A percentile compares a stretch with the other conserved stretches of the same genome.
Conservation (phyloP, 176 grass and related monocot species). For the Oryza punctata region DNA sequence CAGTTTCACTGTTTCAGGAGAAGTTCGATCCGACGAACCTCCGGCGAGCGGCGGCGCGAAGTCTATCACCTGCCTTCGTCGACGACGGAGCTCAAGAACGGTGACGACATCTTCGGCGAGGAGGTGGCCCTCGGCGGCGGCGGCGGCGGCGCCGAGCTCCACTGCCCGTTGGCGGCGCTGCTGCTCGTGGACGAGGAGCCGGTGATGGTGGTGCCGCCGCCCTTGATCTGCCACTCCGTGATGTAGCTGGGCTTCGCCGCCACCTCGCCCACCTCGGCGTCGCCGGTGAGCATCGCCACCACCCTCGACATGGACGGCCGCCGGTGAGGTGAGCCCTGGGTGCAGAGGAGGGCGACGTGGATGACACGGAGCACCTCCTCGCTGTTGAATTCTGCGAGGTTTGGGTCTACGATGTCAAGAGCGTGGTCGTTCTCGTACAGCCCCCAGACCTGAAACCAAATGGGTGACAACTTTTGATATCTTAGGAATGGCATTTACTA, state of each 20-base stretch:
- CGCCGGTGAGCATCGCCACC: slow-evolving; percentile 58
- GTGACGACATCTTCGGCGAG: no score
- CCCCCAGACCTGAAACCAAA: slow-evolving; percentile 56
- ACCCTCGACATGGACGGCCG: slow-evolving; percentile 82
- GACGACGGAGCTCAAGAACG: no score
- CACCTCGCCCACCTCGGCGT: slow-evolving; percentile 43
- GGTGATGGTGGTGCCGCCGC: slow-evolving; percentile 10
- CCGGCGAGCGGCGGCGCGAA: no score
- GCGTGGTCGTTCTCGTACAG: slow-evolving; percentile 53
- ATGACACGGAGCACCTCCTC: slow-evolving; percentile 56
- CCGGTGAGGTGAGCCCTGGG: slow-evolving; percentile 56
- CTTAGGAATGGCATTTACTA: no score
- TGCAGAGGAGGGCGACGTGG: slow-evolving; percentile 65
- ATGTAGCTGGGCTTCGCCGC: slow-evolving; percentile 66
- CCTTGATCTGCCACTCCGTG: slow-evolving; percentile 73
- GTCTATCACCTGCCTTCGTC: no score
- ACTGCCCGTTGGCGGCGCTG: no score
- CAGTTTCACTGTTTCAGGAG: no score
- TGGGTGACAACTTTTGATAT: no score
- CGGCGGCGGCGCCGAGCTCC: no score
- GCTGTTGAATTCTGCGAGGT: slow-evolving; percentile 38
- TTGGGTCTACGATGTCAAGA: slow-evolving; percentile 55
- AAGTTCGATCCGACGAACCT: no score
- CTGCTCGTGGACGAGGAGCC: no score
- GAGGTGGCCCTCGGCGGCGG: no score